Evolutionary conservation across 306 rosid genomes (phyloP).

Genomic region (Acacia crassicarpa): DNA sequence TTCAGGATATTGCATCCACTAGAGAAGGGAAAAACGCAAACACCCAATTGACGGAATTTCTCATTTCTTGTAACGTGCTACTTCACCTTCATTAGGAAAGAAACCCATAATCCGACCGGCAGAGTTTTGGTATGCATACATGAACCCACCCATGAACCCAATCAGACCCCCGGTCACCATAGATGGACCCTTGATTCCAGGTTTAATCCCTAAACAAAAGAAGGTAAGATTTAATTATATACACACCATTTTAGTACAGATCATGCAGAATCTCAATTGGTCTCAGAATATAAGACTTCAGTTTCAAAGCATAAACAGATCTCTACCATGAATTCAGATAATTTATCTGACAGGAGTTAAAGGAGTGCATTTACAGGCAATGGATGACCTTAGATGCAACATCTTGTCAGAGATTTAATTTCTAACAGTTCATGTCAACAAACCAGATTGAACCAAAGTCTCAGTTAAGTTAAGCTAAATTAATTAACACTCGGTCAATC

Average conservation of each 20-base stretch:
- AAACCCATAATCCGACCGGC: conserved; percentile 92
- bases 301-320: background rate
- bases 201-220: conserved; percentile 69
- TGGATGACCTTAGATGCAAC: background rate
- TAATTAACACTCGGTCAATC: background rate
- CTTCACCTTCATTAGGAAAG: conserved; percentile 89
- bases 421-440: background rate
- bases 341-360: background rate
- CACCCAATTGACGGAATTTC: background rate
- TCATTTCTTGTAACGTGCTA: conserved; percentile 83
- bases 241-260: background rate
- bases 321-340: background rate
- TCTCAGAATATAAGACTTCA: background rate
- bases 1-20: background rate
- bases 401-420: background rate
- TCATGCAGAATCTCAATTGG: background rate
- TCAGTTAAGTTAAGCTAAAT: background rate
- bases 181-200: conserved; percentile 90
- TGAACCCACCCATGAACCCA: conserved; percentile 91
- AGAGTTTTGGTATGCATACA: conserved; percentile 95
- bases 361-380: background rate
- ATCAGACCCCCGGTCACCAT: conserved; percentile 96
- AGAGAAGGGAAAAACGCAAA: background rate
- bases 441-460: background rate
- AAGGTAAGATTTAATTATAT: background rate